Evolutionary conservation across 2,329 filamentous ascomycete species (phyloP), one percentile per base, ranked within the genome.

Genomic region (Furcasterigmium sp.): DNA sequence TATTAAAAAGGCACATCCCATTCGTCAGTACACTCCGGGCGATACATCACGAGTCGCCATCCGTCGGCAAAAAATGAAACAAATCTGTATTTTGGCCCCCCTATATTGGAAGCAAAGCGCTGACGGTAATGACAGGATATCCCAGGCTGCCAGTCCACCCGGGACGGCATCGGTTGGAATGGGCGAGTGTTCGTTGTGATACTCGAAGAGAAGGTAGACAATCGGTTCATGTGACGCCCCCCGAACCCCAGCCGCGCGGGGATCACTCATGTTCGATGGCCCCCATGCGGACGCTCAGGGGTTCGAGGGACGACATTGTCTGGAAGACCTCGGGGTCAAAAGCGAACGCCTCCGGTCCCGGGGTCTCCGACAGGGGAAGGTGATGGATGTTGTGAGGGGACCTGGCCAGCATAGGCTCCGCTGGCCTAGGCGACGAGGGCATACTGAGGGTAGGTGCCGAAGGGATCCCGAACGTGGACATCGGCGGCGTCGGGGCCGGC

Each of bases 321-420:
- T 67, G 59, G 38, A 66, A 66, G 5, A 67, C 57, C 5, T 57
- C 58, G 5, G 60, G 62, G 18, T 65, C 58, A 25, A 68, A 60
- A 1, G 61, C 54, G 54, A 65, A 60, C 1, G 56, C 54, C 29
- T 63, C 56, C 0, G 56, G 50, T 5, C 56, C 59, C 34, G 64
- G 56, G 15, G 56, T 58, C 15, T 64, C 57, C 2, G 48, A 37
- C 18, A 47, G 35, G 6, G 49, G 46, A 32, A 48, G 45, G 25
- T 50, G 45, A 21, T 48, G 45, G 11, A 48, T 17, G 30, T 48
- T 44, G 28, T 47, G 43, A 4, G 46, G 43, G 4, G 43, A 48
- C 9, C 32, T 15, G 32, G 32, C 32, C 5, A 18, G 10, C n/a
- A 17, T 35, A 15, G 17, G 15, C 4, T 35, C 32, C 9, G 15